Percentiles rank a stretch among this genome's conserved stretches.
Conservation (phyloP, 495 filamentous ascomycete genomes). For the Sordaria brevicollis region DNA sequence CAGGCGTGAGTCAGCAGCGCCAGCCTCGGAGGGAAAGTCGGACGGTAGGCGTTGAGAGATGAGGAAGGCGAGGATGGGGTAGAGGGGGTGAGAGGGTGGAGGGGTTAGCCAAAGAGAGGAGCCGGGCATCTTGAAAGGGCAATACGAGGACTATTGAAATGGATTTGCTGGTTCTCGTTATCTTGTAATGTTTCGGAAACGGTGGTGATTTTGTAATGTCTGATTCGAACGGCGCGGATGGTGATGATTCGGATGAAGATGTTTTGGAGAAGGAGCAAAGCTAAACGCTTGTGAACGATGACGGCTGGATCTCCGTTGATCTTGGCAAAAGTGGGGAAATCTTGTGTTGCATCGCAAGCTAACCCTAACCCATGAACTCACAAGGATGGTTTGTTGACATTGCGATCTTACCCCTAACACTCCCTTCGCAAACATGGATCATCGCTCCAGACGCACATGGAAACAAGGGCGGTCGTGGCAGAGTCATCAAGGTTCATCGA, state of each 20-base stretch:
- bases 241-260: too few species aligned
- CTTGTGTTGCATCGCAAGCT: background rate
- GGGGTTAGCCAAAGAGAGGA: slow-evolving; percentile 25
- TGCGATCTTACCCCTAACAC: background rate
- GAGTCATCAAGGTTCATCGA: background rate
- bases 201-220: background rate
- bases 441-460: background rate
- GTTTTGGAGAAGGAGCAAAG: background rate
- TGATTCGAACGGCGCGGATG: background rate
- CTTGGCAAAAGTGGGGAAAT: background rate
- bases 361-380: background rate
- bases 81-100: slow-evolving; percentile 14
- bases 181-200: background rate
- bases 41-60: slow-evolving; percentile 15
- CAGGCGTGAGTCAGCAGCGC: background rate
- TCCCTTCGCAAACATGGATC: background rate
- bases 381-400: background rate
- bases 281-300: background rate
- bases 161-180: background rate
- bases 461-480: background rate
- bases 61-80: slow-evolving; percentile 10
- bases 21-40: slow-evolving; percentile 12
- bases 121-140: slow-evolving; percentile 11
- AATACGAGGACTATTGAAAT: background rate
- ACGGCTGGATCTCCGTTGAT: background rate